Evolutionary conservation across 495 filamentous ascomycete genomes (phyloP).

Genomic region (Haplographium delicatum): DNA sequence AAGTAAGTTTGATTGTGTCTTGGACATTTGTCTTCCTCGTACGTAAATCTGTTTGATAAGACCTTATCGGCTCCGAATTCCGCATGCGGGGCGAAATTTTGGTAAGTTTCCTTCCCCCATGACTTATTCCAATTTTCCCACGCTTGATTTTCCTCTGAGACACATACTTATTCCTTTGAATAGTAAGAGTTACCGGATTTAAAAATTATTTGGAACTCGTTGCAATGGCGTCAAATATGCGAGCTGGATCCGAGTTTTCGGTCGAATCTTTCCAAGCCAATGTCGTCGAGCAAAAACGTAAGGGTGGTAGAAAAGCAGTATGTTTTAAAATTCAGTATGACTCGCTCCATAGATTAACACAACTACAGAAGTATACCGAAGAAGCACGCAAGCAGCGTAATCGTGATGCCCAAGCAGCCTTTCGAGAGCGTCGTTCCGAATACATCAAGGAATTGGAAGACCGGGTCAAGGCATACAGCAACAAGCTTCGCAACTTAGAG

Average conservation of each 20-base stretch:
- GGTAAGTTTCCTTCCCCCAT: not conserved
- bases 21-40: too few relatives aligned
- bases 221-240: constrained; percentile 5
- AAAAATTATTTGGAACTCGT: not conserved
- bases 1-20: too few relatives aligned
- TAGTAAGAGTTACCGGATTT: not conserved
- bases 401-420: constrained; percentile 18
- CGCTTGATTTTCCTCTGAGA: not conserved
- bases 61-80: not conserved
- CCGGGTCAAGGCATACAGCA: not conserved
- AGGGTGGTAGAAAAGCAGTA: constrained; percentile 14
- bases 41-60: not conserved
- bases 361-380: not conserved
- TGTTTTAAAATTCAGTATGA: not conserved
- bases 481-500: constrained; percentile 1
- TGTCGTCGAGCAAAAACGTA: not conserved
- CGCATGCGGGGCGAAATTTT: not conserved
- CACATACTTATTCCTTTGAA: not conserved
- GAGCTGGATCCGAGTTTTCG: constrained; percentile 3
- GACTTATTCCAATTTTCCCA: not conserved
- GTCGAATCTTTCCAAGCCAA: not conserved
- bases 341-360: not conserved
- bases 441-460: constrained; percentile 17
- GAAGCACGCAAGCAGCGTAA: constrained; percentile 14
- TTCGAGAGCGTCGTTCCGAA: constrained; percentile 14